Evolutionary conservation across 2,329 filamentous ascomycete genomes (phyloP).

Genomic region (Graphiopsis chlorocephala): DNA sequence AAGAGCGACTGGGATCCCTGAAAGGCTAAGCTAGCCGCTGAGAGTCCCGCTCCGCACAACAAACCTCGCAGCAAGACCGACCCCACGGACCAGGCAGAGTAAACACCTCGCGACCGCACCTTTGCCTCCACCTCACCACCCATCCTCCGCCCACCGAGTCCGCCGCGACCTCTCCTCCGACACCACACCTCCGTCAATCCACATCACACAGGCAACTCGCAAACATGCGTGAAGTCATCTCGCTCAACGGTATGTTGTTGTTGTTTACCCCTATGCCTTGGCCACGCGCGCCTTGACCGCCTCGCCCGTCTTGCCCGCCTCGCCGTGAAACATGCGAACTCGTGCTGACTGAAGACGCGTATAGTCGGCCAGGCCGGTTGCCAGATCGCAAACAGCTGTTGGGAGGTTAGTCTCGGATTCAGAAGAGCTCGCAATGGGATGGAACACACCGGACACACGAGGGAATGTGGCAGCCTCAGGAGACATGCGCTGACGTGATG

Average conservation of each 20-base stretch:
- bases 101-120: constrained; percentile 19
- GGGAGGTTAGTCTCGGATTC: constrained; percentile 76
- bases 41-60: constrained; percentile 13
- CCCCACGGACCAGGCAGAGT: constrained; percentile 14
- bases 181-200: constrained; percentile 16
- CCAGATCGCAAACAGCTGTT: constrained; percentile 99
- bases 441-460: not conserved
- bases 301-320: constrained; percentile 21
- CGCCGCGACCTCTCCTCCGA: constrained; percentile 18
- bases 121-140: constrained; percentile 17
- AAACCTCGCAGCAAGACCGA: constrained; percentile 1
- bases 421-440: constrained; percentile 19
- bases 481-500: constrained; percentile 31
- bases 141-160: constrained; percentile 20
- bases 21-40: constrained; percentile 5
- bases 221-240: constrained; percentile 99
- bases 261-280: constrained; percentile 42
- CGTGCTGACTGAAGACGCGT: constrained; percentile 54
- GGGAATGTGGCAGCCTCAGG: constrained; percentile 33
- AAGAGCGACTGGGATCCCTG: constrained; percentile 13
- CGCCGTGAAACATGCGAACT: constrained; percentile 15
- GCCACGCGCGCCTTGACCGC: constrained; percentile 44
- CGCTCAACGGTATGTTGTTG: constrained; percentile 91
- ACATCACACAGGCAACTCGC: constrained; percentile 25
- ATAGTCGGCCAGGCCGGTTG: constrained; percentile 99